Conservation (phyloP, 768 basidiomycete species). For the Naganishia friedmannii region DNA sequence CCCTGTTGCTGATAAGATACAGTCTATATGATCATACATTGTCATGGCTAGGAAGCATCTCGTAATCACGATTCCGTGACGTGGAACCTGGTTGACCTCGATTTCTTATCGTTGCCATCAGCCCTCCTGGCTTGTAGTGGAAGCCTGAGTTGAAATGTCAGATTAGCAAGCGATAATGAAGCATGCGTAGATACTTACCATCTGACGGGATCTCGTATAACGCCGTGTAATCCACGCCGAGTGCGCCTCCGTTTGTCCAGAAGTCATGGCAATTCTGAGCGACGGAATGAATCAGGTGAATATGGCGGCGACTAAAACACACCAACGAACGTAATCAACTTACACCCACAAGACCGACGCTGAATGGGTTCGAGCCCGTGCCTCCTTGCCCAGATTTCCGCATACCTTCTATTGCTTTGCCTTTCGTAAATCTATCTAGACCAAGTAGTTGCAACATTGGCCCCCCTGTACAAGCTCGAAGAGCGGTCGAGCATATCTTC, state of each 20-base stretch:
- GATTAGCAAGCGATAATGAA: neutral
- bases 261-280: conserved; percentile 67
- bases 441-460: conserved; percentile 84
- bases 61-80: conserved; percentile 2
- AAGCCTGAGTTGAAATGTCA: neutral
- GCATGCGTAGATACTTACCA: conserved; percentile 53
- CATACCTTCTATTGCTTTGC: conserved; percentile 82
- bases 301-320: neutral
- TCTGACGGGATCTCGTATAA: conserved; percentile 85
- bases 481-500: conserved; percentile 49
- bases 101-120: neutral
- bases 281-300: too few relatives aligned
- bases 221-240: conserved; percentile 85
- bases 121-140: neutral
- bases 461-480: conserved; percentile 34
- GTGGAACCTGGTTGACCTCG: neutral
- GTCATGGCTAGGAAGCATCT: conserved; percentile 8
- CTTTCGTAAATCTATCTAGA: conserved; percentile 88
- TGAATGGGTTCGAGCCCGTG: conserved; percentile 71
- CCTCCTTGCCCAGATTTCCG: conserved; percentile 68
- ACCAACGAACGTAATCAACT: conserved; percentile 27
- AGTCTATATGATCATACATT: conserved; percentile 16
- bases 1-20: neutral
- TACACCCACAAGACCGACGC: conserved; percentile 62
- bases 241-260: conserved; percentile 78